Evolutionary conservation across 306 rosid species (phyloP).

Genomic region (Prunus salicina): DNA sequence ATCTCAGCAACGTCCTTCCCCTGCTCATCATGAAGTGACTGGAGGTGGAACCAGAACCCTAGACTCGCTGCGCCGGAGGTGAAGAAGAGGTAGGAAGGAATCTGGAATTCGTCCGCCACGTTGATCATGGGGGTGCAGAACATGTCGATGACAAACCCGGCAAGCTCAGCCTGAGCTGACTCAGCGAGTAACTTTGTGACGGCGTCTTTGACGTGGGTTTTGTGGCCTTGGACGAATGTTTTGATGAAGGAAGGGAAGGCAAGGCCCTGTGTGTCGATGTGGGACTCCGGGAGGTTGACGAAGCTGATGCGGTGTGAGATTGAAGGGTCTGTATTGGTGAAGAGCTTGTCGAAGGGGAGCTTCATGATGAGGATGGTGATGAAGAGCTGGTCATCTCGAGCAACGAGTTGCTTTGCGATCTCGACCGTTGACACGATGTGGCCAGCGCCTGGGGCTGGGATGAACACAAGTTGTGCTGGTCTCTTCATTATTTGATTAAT

Average conservation of each 20-base stretch:
- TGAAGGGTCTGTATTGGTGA: conserved; percentile 1
- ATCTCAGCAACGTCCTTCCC: not conserved
- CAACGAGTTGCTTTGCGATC: conserved; percentile 47
- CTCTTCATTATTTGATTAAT: conserved; percentile 5
- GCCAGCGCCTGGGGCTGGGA: conserved; percentile 39
- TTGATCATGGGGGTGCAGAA: conserved; percentile 19
- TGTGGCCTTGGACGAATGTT: not conserved
- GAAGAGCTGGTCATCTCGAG: conserved; percentile 33
- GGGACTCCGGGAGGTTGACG: conserved; percentile 25
- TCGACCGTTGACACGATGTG: conserved; percentile 41
- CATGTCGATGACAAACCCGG: conserved; percentile 27
- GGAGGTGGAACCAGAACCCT: conserved; percentile 20
- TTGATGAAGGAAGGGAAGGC: not conserved
- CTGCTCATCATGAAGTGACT: not conserved
- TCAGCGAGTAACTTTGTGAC: not conserved
- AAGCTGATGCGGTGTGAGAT: conserved; percentile 28
- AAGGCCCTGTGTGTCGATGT: not conserved
- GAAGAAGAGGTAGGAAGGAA: conserved; percentile 21
- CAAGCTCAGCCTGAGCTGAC: not conserved
- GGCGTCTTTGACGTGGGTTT: not conserved
- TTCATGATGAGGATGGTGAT: conserved; percentile 40
- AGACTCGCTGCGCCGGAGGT: conserved; percentile 16
- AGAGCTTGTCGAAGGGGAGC: not conserved
- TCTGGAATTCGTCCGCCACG: conserved; percentile 26
- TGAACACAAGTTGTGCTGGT: conserved; percentile 40